phyloP scores from a whole-genome alignment of 306 rosid species.

The Pterocarpus macrocarpus region DNA sequence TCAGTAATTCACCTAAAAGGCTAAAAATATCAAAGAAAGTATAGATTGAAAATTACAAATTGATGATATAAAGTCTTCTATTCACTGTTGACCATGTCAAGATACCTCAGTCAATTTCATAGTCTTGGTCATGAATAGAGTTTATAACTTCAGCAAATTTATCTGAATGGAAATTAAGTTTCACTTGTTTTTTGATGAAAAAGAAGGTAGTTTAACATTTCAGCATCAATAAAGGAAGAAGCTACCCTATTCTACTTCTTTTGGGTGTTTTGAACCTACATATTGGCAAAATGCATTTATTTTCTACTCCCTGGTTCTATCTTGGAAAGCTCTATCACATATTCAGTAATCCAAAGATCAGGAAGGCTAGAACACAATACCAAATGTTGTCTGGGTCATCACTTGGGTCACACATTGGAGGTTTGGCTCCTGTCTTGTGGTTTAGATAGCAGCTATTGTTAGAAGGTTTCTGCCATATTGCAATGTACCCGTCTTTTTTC shows the following conservation, averaged over 20 bases:
- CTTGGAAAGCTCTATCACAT: slow-evolving; percentile 35
- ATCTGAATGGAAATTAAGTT: slow-evolving; percentile 9
- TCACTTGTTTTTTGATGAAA: neutral
- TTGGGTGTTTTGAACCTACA: slow-evolving; percentile 31
- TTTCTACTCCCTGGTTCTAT: slow-evolving; percentile 15
- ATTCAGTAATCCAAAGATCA: slow-evolving; percentile 17
- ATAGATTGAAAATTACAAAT: neutral
- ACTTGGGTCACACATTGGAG: slow-evolving; percentile 79
- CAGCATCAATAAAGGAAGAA: slow-evolving; percentile 16
- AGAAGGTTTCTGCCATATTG: slow-evolving; percentile 85
- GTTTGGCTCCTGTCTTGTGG: slow-evolving; percentile 77
- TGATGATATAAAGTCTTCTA: slow-evolving; percentile 17
- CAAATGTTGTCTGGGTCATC: slow-evolving; percentile 92
- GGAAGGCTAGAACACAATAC: slow-evolving; percentile 56
- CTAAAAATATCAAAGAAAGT: neutral
- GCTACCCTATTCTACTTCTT: slow-evolving; percentile 40
- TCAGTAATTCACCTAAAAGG: slow-evolving; percentile 29
- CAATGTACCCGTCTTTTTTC: slow-evolving; percentile 87
- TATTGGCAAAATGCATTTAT: slow-evolving; percentile 29
- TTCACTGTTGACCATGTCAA: slow-evolving; percentile 9
- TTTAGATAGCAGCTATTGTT: slow-evolving; percentile 77
- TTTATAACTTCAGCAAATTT: slow-evolving; percentile 25
- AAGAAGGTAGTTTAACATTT: slow-evolving; percentile 30
- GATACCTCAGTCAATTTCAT: neutral
- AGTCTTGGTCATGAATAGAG: neutral